phyloP scores from a whole-genome alignment of 768 basidiomycete species.

The Phlegmacium glaucopus region DNA sequence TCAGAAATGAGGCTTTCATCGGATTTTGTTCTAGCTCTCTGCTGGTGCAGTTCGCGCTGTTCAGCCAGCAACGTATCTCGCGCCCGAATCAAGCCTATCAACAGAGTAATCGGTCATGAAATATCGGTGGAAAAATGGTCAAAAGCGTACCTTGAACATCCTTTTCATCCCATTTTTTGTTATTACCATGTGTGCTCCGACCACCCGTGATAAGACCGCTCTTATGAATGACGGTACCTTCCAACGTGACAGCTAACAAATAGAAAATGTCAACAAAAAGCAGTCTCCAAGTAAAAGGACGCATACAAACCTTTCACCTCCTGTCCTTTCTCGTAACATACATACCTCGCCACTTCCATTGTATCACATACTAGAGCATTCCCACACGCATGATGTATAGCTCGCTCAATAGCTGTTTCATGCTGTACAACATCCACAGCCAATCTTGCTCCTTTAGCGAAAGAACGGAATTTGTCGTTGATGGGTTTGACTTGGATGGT shows the following conservation, averaged over 20 bases:
- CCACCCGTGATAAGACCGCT: slow-evolving; percentile 98
- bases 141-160: slow-evolving; percentile 78
- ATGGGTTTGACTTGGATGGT: slow-evolving; percentile 92
- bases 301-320: slow-evolving; percentile 85
- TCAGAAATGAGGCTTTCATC: slow-evolving; percentile 80
- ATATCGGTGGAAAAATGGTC: neutral
- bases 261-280: slow-evolving; percentile 35
- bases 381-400: slow-evolving; percentile 96
- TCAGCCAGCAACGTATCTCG: slow-evolving; percentile 72
- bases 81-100: slow-evolving; percentile 44
- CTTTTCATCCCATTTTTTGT: slow-evolving; percentile 92
- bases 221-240: slow-evolving; percentile 97
- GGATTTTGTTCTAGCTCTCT: slow-evolving; percentile 77
- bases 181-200: slow-evolving; percentile 66
- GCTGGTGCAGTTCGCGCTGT: slow-evolving; percentile 79
- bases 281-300: slow-evolving; percentile 24
- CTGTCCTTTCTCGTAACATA: slow-evolving; percentile 92
- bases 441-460: slow-evolving; percentile 82
- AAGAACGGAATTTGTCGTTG: slow-evolving; percentile 92
- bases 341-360: slow-evolving; percentile 86
- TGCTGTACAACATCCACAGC: slow-evolving; percentile 85
- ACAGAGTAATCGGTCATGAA: neutral
- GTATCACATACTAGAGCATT: slow-evolving; percentile 94
- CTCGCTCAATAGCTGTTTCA: slow-evolving; percentile 83
- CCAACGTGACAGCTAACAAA: slow-evolving; percentile 82